Evolutionary conservation across 2,329 filamentous ascomycete species (phyloP), one percentile per base, ranked within the genome.

Genomic region (Talaromyces verruculosus): DNA sequence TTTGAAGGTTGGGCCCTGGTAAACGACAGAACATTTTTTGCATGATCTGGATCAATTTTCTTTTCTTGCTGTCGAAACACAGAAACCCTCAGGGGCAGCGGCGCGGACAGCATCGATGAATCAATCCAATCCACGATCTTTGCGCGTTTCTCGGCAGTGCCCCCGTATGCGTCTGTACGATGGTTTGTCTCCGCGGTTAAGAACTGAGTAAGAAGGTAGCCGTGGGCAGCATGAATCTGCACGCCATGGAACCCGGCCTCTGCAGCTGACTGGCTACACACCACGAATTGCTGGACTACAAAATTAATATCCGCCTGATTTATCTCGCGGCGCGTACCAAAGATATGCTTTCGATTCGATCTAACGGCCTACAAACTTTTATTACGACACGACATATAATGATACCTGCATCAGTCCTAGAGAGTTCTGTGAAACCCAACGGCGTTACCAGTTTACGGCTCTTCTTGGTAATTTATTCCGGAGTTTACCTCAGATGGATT

Each of bases 241-340:
- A 85, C 72, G 0, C 84, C 85, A n/a, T 81, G 79, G 65, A 85
- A 86, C 0, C 85, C 85, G 28, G 79, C 77, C 66, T 84, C 79
- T 2, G 77, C 77, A 65, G 80, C 78, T 3, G 88, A 71, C 5
- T 80, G 78, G 0, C 88, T 87, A 0, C 80, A 82, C 28, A 79
- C 75, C 0, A 83, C 83, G 67, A 89, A 89, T 53, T 83, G 80
- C 6, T 73, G 70, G 8, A 87, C 79, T 0, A 86, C 83, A 0
- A 79, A 76, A 19, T 83, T 77, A 51, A 89, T 87, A 45, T 90
- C 87, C 0, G 73, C 72, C 0, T 74, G 33, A 0, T 79, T 84
- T 84, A 90, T 86, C 61, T 82, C 87, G 55, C 82, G 80, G 0
- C 88, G 87, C 0, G 81, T 83, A 2, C 85, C 84, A 66, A 79